Conservation (phyloP, 108 stramenopile species). For the Nitzschia sp. region DNA sequence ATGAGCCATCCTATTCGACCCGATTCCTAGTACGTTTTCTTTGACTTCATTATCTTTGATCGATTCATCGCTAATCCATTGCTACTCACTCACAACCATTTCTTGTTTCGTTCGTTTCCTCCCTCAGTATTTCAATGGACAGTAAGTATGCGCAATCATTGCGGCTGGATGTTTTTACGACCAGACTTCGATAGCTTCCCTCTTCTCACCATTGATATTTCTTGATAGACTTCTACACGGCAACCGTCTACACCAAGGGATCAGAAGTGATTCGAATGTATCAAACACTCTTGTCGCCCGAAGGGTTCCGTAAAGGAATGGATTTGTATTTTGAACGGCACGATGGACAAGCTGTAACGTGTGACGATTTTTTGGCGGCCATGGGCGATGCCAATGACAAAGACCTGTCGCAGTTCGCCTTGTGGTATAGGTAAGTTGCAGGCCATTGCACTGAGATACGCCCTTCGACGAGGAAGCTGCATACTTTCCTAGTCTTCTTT, state of each 20-base stretch:
- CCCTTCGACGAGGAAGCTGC: background rate
- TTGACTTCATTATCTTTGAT: too few relatives aligned
- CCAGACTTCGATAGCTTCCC: too few relatives aligned
- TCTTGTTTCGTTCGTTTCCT: background rate
- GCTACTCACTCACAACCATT: background rate
- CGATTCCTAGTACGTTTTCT: conserved; percentile 65
- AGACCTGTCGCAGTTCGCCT: conserved; percentile 82
- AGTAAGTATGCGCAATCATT: conserved; percentile 50
- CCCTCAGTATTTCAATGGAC: conserved; percentile 84
- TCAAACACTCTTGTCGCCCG: conserved; percentile 80
- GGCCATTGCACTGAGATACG: too few relatives aligned
- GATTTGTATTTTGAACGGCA: conserved; percentile 94
- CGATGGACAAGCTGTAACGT: conserved; percentile 96
- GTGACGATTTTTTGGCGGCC: conserved; percentile 94
- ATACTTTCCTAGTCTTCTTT: background rate
- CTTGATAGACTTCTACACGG: conserved; percentile 61
- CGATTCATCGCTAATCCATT: background rate
- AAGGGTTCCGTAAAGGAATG: conserved; percentile 97
- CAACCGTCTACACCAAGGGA: conserved; percentile 91
- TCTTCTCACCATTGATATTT: too few relatives aligned
- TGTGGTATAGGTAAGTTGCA: too few relatives aligned
- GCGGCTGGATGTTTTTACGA: background rate
- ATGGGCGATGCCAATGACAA: conserved; percentile 94
- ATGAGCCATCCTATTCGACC: conserved; percentile 98
- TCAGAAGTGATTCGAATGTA: conserved; percentile 98